Base-by-base conservation (phyloP, 2,329 filamentous ascomycete species). In the Fusarium sp. region DNA sequence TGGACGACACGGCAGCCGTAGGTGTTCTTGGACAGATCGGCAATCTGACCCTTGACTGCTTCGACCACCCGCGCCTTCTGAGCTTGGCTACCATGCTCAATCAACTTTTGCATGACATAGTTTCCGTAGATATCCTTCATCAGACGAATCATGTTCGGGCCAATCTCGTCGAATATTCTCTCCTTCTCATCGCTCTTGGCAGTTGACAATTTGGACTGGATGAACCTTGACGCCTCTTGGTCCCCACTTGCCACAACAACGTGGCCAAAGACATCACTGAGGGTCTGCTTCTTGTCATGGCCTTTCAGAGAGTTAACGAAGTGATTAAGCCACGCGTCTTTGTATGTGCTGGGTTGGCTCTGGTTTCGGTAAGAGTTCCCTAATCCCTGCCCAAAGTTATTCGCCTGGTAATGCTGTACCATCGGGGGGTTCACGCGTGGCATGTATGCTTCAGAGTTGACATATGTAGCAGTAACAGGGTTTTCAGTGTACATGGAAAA, bases 71-170 rank as follows among this genome's bases (percentile, higher is more conserved):
- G 86, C 79, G 91, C 94, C 83, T 99, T 99, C 81, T 99, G 96
- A 0, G 90, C 87, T 79, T 97, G 94, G 72, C 93, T 97, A 38
- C 96, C 95, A 77, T 98, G 93, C 77, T 98, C 95, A 67, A 98
- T 97, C 77, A 98, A 90, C 78, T 97, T 98, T 76, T 99, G 96
- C 38, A 98, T 94, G 36, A 99, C 96, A 76, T 98, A 99, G 79
- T 99, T 99, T 55, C 96, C 96, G 76, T 97, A 99, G 0, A 98
- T 91, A 77, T 98, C 96, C 45, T 91, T 95, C 93, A 97, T 97
- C 47, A 99, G 83, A 75, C 95, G 93, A 31, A 97, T 80, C 2
- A 91, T 89, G 71, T 99, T 96, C 1, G 89, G 88, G 72, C 92
- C 87, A 45, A 99, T 93, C 78, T 98, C 96, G 1, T 86, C 84